Base-by-base conservation (phyloP, 2,329 filamentous ascomycete species). In the Orbilia blumenaviensis region DNA sequence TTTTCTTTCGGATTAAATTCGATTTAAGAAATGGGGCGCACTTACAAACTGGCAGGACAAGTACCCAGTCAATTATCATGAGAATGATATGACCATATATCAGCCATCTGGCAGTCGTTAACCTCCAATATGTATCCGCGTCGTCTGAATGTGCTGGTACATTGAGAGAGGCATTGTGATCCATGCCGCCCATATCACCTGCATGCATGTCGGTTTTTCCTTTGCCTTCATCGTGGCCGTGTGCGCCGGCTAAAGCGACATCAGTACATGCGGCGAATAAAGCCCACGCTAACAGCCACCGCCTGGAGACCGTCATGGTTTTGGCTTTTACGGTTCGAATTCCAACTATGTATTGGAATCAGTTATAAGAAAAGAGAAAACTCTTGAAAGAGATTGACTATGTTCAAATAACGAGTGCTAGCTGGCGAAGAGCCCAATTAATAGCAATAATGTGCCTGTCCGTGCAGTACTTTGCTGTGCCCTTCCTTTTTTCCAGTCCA, bases 41-140 rank as follows among this genome's bases (percentile, higher is more conserved):
- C 89, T 84, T 85, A 91, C 92, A 90, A 74, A 91, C 82, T 60
- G 92, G 92, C 66, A 94, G 85, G 56, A 91, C 81, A 66, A 94
- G 86, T 36, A 91, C 86, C 92, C 92, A 95, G 7, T 87, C 88
- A 7, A 91, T 67, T 1, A 89, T 83, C 89, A 93, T 93, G 50
- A 92, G 84, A 3, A 83, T 84, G 68, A 94, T 90, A 81, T 95
- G 92, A 69, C 87, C 87, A 80, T 91, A 86, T 79, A 95, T 89
- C 78, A 87, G 83, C 12, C 84, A 76, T 48, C 69, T 77, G 29
- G 66, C 73, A 12, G 44, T 72, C 8, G 48, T 34, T 27, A 72
- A 16, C 27, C 61, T 60, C 73, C 73, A 77, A 38, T 77, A 77
- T 9, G 60, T 60, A 36, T 77, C 73, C n/a, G 66, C 73, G 7